Base-by-base conservation (phyloP, 257 asterid genomes). In the Nicotiana undulata region DNA sequence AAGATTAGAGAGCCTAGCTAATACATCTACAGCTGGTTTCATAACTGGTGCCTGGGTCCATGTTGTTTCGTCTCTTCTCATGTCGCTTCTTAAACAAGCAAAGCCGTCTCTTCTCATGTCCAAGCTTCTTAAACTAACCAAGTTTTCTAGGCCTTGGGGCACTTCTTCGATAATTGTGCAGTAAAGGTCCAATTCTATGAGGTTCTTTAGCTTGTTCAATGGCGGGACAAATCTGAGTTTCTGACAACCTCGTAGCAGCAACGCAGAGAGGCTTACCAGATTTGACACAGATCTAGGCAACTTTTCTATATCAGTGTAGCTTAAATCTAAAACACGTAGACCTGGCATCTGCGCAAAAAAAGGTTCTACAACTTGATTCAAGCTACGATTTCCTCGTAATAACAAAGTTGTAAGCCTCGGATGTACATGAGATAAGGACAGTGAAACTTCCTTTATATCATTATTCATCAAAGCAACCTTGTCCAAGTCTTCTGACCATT, bases 191-290 rank as follows among this genome's bases (percentile, higher is more conserved):
- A 83, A 28, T 29, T 60, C 34, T 52, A 52, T 49, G 83, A 83
- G 66, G 28, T 16, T 49, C 37, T 24, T 83, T 53, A 83, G 80
- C 66, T 83, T 79, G 56, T 75, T 63, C 32, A 83, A 31, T 10
- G 81, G 46, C n/a, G 83, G 83, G 9, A 83, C 60, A 2, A 4
- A 79, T 68, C 15, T 16, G 9, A 83, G 83, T 4, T 15, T 3
- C 4, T 0, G 0, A 52, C 85, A 83, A 13, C 15, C 1, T 49
- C n/a, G 29, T 40, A 83, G 65, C 66, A 82, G 3, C 13, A 83
- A 58, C 16, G 70, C 63, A 58, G 49, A 67, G 66, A 83, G 80
- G 60, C 44, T 79, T 79, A 4, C 83, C 49, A 79, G 34, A 72
- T 83, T 70, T 58, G 83, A 79, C 20, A 80, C 34, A 4, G 66